Percentiles rank a stretch among this genome's conserved stretches.
Evolutionary conservation across 805 yeast genomes (phyloP).

Genomic region (Metschnikowia koreensis): DNA sequence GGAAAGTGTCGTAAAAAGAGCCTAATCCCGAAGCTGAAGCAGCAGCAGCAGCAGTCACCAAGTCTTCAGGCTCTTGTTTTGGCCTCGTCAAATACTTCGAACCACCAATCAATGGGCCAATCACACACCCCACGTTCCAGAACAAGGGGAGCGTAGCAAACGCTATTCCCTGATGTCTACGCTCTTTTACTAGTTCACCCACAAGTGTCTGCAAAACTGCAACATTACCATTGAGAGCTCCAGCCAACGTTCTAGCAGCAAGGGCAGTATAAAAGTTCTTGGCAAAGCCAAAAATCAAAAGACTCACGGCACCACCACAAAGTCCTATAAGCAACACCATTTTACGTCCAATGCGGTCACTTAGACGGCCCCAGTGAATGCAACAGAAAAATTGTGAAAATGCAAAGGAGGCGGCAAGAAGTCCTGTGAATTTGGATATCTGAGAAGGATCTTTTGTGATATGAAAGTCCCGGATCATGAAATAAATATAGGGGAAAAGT

Average conservation of each 20-base stretch:
- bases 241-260: conserved; percentile 28
- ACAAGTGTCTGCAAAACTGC: conserved; percentile 31
- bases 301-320: conserved; percentile 25
- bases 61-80: not conserved
- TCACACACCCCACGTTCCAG: conserved; percentile 31
- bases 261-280: conserved; percentile 29
- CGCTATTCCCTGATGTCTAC: conserved; percentile 31
- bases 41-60: not conserved
- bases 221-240: conserved; percentile 32
- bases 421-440: conserved; percentile 20
- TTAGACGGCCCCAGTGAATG: conserved; percentile 30
- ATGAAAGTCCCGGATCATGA: conserved; percentile 21
- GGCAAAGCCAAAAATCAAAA: conserved; percentile 30
- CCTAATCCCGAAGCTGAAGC: not conserved
- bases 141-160: conserved; percentile 31
- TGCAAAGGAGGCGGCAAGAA: conserved; percentile 21
- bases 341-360: conserved; percentile 31
- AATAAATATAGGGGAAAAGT: conserved; percentile 21
- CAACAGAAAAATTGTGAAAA: conserved; percentile 21
- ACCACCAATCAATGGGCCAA: conserved; percentile 36
- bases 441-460: conserved; percentile 19
- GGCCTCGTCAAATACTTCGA: conserved; percentile 30
- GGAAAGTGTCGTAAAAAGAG: conserved; percentile 26
- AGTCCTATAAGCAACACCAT: conserved; percentile 27
- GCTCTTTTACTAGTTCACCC: conserved; percentile 32